Percentiles rank a stretch among this genome's conserved stretches.
phyloP scores from a whole-genome alignment of 306 rosid genomes.

The Citrullus amarus region DNA sequence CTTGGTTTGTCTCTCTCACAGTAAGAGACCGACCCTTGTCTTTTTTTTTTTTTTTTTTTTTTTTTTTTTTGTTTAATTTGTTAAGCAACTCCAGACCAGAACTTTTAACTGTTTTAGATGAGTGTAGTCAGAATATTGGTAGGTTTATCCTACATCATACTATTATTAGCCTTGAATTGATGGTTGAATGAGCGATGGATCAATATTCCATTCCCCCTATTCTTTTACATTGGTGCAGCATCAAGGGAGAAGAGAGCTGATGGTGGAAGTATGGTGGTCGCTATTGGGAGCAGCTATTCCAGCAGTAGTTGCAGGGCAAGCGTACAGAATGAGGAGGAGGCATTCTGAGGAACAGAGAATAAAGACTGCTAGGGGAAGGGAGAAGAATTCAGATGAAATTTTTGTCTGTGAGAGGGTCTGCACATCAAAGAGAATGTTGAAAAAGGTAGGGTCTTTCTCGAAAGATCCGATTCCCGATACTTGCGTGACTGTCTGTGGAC shows the following conservation, averaged over 20 bases:
- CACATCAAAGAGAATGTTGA: slow-evolving; percentile 83
- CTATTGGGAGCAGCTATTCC: slow-evolving; percentile 75
- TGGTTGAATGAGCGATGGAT: not conserved
- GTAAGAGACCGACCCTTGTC: not conserved
- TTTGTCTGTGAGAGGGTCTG: slow-evolving; percentile 94
- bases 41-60: fast-evolving
- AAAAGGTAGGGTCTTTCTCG: slow-evolving; percentile 80
- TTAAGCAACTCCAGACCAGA: not conserved
- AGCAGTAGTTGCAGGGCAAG: slow-evolving; percentile 73
- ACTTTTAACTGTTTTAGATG: not conserved
- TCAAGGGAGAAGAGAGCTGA: slow-evolving; percentile 12
- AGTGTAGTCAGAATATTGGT: not conserved
- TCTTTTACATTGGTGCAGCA: not conserved
- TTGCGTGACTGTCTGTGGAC: slow-evolving; percentile 89
- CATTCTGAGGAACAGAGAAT: slow-evolving; percentile 54
- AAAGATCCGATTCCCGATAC: slow-evolving; percentile 96
- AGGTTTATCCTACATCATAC: not conserved
- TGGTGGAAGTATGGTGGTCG: slow-evolving; percentile 97
- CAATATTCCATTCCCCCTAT: not conserved
- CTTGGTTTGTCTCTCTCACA: not conserved
- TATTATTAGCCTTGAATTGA: not conserved
- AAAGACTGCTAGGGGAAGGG: slow-evolving; percentile 72
- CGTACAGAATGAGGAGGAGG: slow-evolving; percentile 51
- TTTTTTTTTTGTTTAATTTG: not conserved
- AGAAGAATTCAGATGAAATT: slow-evolving; percentile 74